A percentile compares a stretch with the other conserved stretches of the same genome.
phyloP scores from a whole-genome alignment of 139 green algal genomes.

The Auxenochlorella protothecoides region DNA sequence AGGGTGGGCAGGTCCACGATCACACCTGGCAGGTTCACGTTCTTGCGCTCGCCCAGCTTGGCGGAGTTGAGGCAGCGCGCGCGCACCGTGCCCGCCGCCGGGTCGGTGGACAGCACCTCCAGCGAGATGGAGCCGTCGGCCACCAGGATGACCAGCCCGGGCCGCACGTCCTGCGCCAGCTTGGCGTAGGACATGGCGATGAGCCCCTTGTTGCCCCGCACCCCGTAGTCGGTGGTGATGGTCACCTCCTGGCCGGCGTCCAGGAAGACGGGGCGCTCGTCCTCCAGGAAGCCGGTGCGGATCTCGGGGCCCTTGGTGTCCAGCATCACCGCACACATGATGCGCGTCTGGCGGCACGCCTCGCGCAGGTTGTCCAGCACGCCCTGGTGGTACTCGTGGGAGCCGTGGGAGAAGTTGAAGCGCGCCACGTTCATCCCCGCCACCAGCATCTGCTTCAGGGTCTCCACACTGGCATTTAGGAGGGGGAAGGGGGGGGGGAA shows the following conservation, averaged over 20 bases:
- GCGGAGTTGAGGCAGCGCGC: slow-evolving; percentile 83
- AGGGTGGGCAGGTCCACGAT: slow-evolving; percentile 94
- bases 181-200: slow-evolving; percentile 91
- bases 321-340: slow-evolving; percentile 96
- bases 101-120: slow-evolving; percentile 75
- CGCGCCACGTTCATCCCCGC: slow-evolving; percentile 88
- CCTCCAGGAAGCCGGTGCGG: slow-evolving; percentile 84
- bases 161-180: slow-evolving; percentile 74
- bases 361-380: slow-evolving; percentile 78
- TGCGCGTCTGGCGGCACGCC: slow-evolving; percentile 77
- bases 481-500: background rate
- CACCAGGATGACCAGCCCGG: slow-evolving; percentile 76
- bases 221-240: slow-evolving; percentile 88
- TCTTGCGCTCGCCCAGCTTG: slow-evolving; percentile 94
- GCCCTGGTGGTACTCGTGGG: slow-evolving; percentile 91
- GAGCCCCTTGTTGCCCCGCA: slow-evolving; percentile 58
- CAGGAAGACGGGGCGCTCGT: slow-evolving; percentile 75
- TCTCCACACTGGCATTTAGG: slow-evolving; percentile 36
- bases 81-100: slow-evolving; percentile 59
- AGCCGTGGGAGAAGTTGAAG: slow-evolving; percentile 96
- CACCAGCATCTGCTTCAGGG: slow-evolving; percentile 78
- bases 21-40: slow-evolving; percentile 94
- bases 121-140: slow-evolving; percentile 94
- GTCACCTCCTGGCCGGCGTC: slow-evolving; percentile 68
- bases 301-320: slow-evolving; percentile 99